A percentile compares a stretch with the other conserved stretches of the same genome.
Conservation (phyloP, 352 stramenopile species). For the Thraustochytrium striatum region DNA sequence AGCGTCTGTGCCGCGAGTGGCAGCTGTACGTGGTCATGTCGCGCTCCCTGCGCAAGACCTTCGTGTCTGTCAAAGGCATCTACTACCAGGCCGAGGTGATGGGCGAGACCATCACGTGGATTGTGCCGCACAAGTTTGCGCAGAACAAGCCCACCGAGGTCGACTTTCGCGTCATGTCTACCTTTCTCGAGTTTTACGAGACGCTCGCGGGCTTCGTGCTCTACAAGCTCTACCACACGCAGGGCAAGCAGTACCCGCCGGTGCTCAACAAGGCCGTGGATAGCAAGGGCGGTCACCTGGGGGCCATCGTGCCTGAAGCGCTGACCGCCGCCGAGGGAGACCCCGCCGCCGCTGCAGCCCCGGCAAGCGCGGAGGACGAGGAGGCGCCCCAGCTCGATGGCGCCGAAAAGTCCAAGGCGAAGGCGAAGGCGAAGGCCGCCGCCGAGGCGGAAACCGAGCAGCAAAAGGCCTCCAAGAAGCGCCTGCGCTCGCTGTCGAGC, state of each 20-base stretch:
- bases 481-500: slow-evolving; percentile 19
- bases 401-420: background rate
- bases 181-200: slow-evolving; percentile 99
- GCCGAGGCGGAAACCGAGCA: slow-evolving; percentile 60
- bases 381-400: background rate
- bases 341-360: slow-evolving; percentile 1
- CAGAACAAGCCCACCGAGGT: slow-evolving; percentile 93
- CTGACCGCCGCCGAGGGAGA: slow-evolving; percentile 51
- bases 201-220: slow-evolving; percentile 96
- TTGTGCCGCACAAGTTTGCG: slow-evolving; percentile 96
- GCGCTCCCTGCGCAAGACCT: slow-evolving; percentile 87
- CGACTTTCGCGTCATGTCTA: slow-evolving; percentile 97
- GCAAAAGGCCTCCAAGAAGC: slow-evolving; percentile 57
- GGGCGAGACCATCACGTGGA: slow-evolving; percentile 91
- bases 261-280: slow-evolving; percentile 76
- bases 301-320: slow-evolving; percentile 48
- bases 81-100: slow-evolving; percentile 94
- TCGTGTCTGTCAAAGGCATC: slow-evolving; percentile 98
- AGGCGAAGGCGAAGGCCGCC: slow-evolving; percentile 38
- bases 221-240: slow-evolving; percentile 93
- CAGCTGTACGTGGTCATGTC: slow-evolving; percentile 87
- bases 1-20: slow-evolving; percentile 89
- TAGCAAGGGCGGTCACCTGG: slow-evolving; percentile 51
- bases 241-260: slow-evolving; percentile 89
- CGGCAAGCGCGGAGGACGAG: slow-evolving; percentile 12